Evolutionary conservation across 169 alveolate genomes (phyloP), one percentile per base, ranked within the genome.

Genomic region (Plasmodium gallinaceum): DNA sequence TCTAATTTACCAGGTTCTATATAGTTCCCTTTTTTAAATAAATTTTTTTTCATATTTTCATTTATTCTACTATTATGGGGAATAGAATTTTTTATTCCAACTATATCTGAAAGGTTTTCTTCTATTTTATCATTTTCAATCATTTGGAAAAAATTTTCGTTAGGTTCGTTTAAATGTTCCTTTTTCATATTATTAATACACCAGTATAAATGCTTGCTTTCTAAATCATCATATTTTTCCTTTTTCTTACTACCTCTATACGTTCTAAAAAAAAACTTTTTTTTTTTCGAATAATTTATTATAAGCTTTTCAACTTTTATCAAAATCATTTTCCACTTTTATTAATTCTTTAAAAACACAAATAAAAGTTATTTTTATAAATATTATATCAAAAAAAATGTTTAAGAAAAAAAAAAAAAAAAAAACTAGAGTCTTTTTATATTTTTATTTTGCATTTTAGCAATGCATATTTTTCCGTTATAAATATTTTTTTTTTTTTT

Each of bases 201-300:
- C 89, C 89, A 78, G 42, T 78, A 78, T 8, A 78, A 60, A 70
- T 78, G 89, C 52, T 78, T 78, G 64, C 46, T 78, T 43, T 78
- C 89, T 18, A 78, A 58, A 70, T 78, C 89, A 32, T 78, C 89
- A 64, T 78, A 78, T 48, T 65, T 62, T 58, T 78, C 89, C 26
- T 78, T 78, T 78, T 26, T 43, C 24, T 37, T 78, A 24, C 89
- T 46, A 12, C 76, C 64, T 32, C 64, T 48, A 60, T 64, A 64
- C 45, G 78, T 78, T 51, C 89, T 65, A 45, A 78, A 51, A 64
- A 24, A 45, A 58, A 60, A 18, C 7, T 16, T 14, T 45, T 32
- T 65, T 58, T 68, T 43, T 65, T 48, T 48, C 24, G 89, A 42
- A 24, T 64, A 66, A 58, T 7, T 51, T 42, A 65, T 43, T 16